A percentile compares a stretch with the other conserved stretches of the same genome.
Conservation (phyloP, 2,329 filamentous ascomycete genomes). For the Aspergillus fischeri region DNA sequence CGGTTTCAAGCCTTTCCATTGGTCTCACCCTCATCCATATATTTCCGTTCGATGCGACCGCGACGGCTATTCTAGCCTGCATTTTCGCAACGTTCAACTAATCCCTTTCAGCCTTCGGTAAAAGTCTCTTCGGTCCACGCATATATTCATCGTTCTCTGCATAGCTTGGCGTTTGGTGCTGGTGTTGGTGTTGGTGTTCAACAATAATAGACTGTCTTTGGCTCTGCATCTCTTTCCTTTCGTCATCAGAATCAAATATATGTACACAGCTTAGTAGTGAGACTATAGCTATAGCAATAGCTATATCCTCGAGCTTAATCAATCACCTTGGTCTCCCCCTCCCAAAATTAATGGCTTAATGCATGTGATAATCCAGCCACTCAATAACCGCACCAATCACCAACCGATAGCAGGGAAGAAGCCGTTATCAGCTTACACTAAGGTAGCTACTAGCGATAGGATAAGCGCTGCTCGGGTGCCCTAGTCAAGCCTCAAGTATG, state of each 20-base stretch:
- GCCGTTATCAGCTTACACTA: neutral
- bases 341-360: neutral
- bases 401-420: too few relatives aligned
- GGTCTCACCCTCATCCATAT: neutral
- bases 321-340: neutral
- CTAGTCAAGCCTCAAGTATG: too few relatives aligned
- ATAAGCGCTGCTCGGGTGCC: too few relatives aligned
- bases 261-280: neutral
- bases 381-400: neutral
- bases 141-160: neutral
- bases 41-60: neutral
- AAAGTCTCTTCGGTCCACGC: neutral
- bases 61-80: neutral
- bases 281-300: too few relatives aligned
- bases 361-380: neutral
- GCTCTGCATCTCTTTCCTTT: neutral
- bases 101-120: neutral
- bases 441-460: neutral
- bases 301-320: neutral
- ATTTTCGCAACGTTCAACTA: neutral
- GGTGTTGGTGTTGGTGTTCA: neutral
- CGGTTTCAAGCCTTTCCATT: neutral
- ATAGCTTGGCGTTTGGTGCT: slow-evolving; percentile 9
- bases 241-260: neutral
- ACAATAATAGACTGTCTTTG: neutral